Evolutionary conservation across 2,329 filamentous ascomycete species (phyloP).

Genomic region (Rachicladosporium sp.): DNA sequence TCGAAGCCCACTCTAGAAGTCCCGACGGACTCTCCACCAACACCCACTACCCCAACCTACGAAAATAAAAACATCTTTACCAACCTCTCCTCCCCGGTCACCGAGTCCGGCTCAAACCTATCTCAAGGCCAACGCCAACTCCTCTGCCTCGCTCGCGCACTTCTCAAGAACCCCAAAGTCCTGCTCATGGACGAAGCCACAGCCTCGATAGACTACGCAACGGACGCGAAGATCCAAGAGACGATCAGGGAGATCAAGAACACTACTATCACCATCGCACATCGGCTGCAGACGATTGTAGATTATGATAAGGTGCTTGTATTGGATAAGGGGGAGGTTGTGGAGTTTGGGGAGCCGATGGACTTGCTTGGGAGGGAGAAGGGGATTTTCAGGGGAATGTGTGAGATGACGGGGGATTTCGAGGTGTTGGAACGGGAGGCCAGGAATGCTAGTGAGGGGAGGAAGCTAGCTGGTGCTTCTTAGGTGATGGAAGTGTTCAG

Average conservation of each 20-base stretch:
- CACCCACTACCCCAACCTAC: constrained; percentile 25
- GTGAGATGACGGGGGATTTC: constrained; percentile 54
- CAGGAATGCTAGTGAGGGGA: constrained; percentile 35
- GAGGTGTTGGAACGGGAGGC: constrained; percentile 46
- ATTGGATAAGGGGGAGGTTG: constrained; percentile 73
- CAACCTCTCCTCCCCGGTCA: constrained; percentile 69
- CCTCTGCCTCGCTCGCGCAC: constrained; percentile 79
- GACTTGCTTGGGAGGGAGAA: constrained; percentile 61
- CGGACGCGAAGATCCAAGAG: constrained; percentile 89
- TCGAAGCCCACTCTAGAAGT: constrained; percentile 14
- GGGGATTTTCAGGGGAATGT: constrained; percentile 56
- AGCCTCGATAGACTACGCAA: constrained; percentile 91
- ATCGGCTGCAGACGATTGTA: constrained; percentile 89
- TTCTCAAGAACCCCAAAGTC: constrained; percentile 82
- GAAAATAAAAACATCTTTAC: constrained; percentile 94
- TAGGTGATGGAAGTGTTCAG: too few relatives aligned
- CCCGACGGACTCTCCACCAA: too few relatives aligned
- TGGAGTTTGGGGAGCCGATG: constrained; percentile 86
- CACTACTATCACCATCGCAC: constrained; percentile 93
- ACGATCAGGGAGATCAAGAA: constrained; percentile 85
- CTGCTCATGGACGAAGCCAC: constrained; percentile 99
- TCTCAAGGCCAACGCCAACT: constrained; percentile 95
- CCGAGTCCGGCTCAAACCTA: constrained; percentile 85
- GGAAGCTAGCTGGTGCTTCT: constrained; percentile 27
- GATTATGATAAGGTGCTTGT: constrained; percentile 98